These are phyloP conservation scores for Stygiomarasmius scandens DNA, from an alignment of 1,284 basidiomycete genomes.

Conservation along the genomic window DNA sequence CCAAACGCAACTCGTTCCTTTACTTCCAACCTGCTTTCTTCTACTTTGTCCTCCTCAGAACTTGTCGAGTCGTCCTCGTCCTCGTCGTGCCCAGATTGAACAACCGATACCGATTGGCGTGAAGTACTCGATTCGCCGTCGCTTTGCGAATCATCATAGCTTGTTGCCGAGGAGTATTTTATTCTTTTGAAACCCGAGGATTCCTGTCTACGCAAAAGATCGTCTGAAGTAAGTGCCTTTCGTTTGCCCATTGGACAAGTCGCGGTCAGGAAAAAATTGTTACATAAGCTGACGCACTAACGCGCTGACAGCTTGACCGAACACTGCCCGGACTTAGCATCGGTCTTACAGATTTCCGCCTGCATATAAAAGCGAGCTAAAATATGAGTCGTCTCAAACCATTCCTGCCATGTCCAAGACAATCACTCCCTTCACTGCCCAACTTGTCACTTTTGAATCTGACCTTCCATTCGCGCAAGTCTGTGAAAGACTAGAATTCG, in stretches of 20 bases:
- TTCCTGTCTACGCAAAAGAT: slow-evolving; percentile 38
- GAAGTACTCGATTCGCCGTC: slow-evolving; percentile 11
- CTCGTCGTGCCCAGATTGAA: slow-evolving; percentile 3
- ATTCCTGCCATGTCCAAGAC: slow-evolving; percentile 29
- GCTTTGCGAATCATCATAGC: slow-evolving; percentile 14
- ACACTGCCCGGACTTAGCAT: slow-evolving; percentile 15
- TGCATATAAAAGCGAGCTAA: background rate
- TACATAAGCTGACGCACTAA: no score
- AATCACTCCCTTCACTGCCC: slow-evolving; percentile 37
- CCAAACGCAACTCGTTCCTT: background rate
- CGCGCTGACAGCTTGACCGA: background rate
- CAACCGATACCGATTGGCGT: slow-evolving; percentile 5
- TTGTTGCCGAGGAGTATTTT: slow-evolving; percentile 15
- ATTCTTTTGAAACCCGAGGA: slow-evolving; percentile 31
- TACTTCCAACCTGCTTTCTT: background rate
- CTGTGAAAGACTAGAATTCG: slow-evolving; percentile 44
- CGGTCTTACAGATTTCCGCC: slow-evolving; percentile 1
- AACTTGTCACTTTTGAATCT: slow-evolving; percentile 49
- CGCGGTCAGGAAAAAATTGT: background rate
- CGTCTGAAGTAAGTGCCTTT: slow-evolving; percentile 38
- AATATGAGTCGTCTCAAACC: background rate
- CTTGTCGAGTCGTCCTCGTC: slow-evolving; percentile 6
- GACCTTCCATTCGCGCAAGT: slow-evolving; percentile 43
- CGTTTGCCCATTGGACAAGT: slow-evolving; percentile 25
- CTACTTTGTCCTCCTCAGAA: background rate